Evolutionary conservation across 192 early-diverging fungal species (phyloP).

Genomic region (Dissophora globulifera): DNA sequence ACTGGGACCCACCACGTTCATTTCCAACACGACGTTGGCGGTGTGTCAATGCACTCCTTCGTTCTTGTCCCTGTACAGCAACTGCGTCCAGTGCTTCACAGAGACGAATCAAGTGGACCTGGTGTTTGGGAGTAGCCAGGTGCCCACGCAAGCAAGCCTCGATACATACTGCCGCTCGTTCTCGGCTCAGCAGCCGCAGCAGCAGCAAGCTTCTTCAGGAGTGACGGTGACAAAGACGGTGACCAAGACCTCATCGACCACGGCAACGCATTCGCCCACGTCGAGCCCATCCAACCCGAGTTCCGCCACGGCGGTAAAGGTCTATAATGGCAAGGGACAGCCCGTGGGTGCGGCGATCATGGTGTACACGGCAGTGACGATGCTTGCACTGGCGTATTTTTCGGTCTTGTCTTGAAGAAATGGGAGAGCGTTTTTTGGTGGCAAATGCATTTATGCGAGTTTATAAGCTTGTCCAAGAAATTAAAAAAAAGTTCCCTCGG

Average conservation of each 20-base stretch:
- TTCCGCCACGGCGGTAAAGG: conserved; percentile 7
- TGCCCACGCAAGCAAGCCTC: conserved; percentile 16
- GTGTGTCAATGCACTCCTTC: conserved; percentile 34
- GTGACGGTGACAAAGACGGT: conserved; percentile 5
- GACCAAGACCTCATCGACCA: neutral
- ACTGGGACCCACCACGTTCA: neutral
- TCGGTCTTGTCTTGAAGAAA: neutral
- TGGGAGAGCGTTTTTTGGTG: neutral
- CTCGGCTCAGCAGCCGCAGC: neutral
- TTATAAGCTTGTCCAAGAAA: neutral
- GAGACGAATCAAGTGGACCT: conserved; percentile 35
- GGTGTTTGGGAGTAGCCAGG: conserved; percentile 26
- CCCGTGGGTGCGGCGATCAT: neutral
- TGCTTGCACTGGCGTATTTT: neutral
- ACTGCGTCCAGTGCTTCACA: conserved; percentile 34
- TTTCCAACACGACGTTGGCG: conserved; percentile 36
- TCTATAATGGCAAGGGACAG: neutral
- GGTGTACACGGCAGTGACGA: neutral
- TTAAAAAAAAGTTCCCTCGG: neutral
- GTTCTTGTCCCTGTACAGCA: conserved; percentile 26
- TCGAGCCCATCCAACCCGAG: conserved; percentile 4
- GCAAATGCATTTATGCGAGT: too few relatives aligned
- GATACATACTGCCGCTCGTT: conserved; percentile 18
- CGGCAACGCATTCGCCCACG: neutral
- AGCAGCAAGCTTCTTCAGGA: too few relatives aligned